Conservation (phyloP, 176 grass and related monocot genomes). For the Saccharum officinarum region DNA sequence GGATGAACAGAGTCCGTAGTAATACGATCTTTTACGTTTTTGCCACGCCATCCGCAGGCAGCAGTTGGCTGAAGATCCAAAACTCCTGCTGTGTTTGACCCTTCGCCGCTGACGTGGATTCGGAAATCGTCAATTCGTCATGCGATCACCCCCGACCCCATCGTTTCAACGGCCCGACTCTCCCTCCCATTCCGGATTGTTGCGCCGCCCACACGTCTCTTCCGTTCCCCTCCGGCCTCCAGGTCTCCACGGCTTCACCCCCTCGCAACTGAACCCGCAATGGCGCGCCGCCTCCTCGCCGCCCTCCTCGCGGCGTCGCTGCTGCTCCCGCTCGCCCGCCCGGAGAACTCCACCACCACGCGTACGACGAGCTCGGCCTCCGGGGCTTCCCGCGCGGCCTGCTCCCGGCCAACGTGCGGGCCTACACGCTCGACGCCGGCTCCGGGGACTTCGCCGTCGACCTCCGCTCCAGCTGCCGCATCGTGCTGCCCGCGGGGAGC, state of each 20-base stretch:
- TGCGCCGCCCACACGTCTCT: not conserved
- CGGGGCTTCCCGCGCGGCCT: conserved; percentile 53
- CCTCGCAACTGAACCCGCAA: not conserved
- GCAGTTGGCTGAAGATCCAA: not conserved
- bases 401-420: conserved; percentile 52
- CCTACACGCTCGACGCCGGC: conserved; percentile 44
- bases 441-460: conserved; percentile 55
- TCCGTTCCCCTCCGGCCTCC: not conserved
- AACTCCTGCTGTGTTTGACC: not conserved
- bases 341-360: not conserved
- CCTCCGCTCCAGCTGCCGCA: conserved; percentile 46
- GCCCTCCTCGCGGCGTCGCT: conserved; percentile 24
- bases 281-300: conserved; percentile 34
- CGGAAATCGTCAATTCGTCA: not conserved
- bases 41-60: no score
- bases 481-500: conserved; percentile 53
- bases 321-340: conserved; percentile 31
- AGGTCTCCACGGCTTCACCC: no score
- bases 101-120: not conserved
- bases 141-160: no score
- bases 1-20: no score
- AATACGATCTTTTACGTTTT: not conserved
- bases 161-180: not conserved
- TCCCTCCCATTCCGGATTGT: not conserved
- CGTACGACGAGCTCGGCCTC: conserved; percentile 57